Conservation (phyloP, 2,329 filamentous ascomycete species). For the Fusarium haematococcum region DNA sequence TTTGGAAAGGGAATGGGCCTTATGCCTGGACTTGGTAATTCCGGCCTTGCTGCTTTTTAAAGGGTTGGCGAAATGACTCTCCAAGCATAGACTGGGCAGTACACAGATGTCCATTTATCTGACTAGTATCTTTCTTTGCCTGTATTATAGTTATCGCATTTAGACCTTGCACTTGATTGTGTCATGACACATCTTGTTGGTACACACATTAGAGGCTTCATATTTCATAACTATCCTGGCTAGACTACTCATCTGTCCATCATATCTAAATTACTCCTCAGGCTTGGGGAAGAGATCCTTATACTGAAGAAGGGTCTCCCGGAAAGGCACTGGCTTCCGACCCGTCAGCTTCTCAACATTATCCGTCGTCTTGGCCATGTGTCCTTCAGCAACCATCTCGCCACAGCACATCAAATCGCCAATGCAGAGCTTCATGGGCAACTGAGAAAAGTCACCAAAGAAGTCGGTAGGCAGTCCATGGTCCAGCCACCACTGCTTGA, state of each 20-base stretch:
- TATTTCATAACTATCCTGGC: not conserved
- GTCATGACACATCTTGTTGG: not conserved
- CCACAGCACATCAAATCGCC: slow-evolving; percentile 40
- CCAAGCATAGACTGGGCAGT: not conserved
- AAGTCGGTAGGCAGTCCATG: slow-evolving; percentile 36
- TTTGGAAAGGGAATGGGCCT: slow-evolving; percentile 11
- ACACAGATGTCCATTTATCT: not conserved
- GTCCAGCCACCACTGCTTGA: slow-evolving; percentile 39
- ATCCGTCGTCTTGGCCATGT: slow-evolving; percentile 37
- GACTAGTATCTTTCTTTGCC: not conserved
- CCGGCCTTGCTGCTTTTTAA: not conserved
- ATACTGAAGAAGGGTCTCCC: slow-evolving; percentile 37
- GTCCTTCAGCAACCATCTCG: slow-evolving; percentile 37
- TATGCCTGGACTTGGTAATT: not conserved
- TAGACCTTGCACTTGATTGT: not conserved
- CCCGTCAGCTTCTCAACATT: slow-evolving; percentile 41
- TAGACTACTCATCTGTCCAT: not conserved
- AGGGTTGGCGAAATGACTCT: not conserved
- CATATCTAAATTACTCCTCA: not conserved
- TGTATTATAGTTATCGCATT: not conserved
- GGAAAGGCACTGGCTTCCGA: slow-evolving; percentile 30
- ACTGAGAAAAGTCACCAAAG: slow-evolving; percentile 39
- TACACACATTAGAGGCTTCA: not conserved
- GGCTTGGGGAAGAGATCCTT: slow-evolving; percentile 35
- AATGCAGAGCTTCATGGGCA: slow-evolving; percentile 43